Evolutionary conservation across 441 rosid species (phyloP), one percentile per base, ranked within the genome.

Genomic region (Pelargonium cotyledonis): DNA sequence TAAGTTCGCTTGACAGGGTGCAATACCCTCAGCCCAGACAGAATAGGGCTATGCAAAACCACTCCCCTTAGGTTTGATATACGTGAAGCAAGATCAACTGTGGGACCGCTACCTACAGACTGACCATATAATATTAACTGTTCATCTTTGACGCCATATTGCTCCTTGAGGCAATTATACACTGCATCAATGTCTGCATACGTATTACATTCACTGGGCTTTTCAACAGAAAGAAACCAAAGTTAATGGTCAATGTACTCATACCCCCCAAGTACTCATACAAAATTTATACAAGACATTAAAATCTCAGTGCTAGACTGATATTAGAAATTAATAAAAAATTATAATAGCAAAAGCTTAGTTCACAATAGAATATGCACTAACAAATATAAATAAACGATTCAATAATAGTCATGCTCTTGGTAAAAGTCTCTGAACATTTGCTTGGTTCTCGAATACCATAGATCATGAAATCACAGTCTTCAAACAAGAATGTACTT

Each of bases 21-120:
- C 80, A 88, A 77, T 21, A 88, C 92, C 77, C 90, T 80, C 81
- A 85, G 77, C 26, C 92, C 92, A 68, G 92, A 88, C 44, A 88
- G 79, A 77, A 88, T 83, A 5, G 90, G 90, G 65, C 92, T 85
- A 53, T 88, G 89, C 68, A 85, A 70, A 58, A 85, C 86, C 29
- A 84, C 84, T 0, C 85, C 90, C 78, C 89, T 82, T 74, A 88
- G 77, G 71, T 80, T 78, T 66, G 88, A 77, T 66, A 82, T 65
- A n/a, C 87, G 87, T 0, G 90, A 84, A 69, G 92, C 92, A 4
- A 88, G 84, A 79, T 88, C 90, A 16, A 88, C 75, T n/a, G 90
- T 88, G 0, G 90, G 89, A 68, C 92, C 92, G 64, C 92, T 88
- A 60, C 92, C 92, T 7, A 88, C 92, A 68, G 92, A 88, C 71